These are phyloP conservation scores for Crithidia acanthocephali DNA, from an alignment of 208 protist genomes.

Conservation along the genomic window DNA sequence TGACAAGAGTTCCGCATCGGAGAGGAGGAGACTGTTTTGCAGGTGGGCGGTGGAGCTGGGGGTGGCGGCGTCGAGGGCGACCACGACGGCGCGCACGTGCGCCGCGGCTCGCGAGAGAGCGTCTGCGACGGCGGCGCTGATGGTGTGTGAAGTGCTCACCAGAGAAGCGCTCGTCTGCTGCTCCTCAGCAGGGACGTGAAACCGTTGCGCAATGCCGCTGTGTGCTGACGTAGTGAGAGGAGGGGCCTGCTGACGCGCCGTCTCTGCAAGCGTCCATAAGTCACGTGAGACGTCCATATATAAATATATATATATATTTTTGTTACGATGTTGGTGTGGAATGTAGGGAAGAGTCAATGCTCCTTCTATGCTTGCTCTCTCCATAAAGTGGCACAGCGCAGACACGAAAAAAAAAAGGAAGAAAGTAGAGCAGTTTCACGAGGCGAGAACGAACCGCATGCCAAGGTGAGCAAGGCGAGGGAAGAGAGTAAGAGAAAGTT, in stretches of 20 bases:
- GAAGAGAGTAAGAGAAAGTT: too few relatives aligned
- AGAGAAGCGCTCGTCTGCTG: constrained; percentile 18
- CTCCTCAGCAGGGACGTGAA: neutral
- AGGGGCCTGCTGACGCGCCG: neutral
- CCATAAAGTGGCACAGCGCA: too few relatives aligned
- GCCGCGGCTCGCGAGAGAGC: constrained; percentile 15
- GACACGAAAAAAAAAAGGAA: too few relatives aligned
- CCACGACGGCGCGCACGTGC: constrained; percentile 32
- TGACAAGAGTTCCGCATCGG: constrained; percentile 74
- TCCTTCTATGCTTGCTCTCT: too few relatives aligned
- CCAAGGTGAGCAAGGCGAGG: too few relatives aligned
- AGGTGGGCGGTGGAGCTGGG: constrained; percentile 40
- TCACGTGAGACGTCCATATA: constrained; percentile 33
- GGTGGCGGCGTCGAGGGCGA: constrained; percentile 48
- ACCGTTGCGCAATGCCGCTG: neutral
- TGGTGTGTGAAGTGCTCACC: constrained; percentile 18
- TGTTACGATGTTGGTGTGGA: too few relatives aligned
- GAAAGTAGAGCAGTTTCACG: too few relatives aligned
- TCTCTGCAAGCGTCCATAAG: constrained; percentile 30
- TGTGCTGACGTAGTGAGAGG: neutral
- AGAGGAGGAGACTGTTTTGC: constrained; percentile 66
- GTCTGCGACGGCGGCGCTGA: constrained; percentile 3
- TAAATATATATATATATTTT: neutral
- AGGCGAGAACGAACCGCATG: too few relatives aligned
- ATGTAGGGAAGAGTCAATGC: too few relatives aligned